A percentile compares a stretch with the other conserved stretches of the same genome.
Conservation (phyloP, 2,329 filamentous ascomycete genomes). For the Macrophomina phaseolina region DNA sequence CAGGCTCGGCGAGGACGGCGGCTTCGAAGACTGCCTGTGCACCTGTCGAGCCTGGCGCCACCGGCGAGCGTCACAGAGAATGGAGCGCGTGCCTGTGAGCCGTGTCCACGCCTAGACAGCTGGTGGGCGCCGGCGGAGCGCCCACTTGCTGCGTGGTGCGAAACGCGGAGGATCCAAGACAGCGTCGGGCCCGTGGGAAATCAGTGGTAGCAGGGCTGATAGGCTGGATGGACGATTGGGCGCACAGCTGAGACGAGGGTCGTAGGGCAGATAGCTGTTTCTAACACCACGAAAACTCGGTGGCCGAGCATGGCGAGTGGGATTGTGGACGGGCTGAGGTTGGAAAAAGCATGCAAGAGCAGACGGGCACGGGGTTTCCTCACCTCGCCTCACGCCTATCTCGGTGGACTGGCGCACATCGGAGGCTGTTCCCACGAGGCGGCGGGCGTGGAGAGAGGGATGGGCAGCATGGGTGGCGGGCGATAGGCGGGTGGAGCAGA, state of each 20-base stretch:
- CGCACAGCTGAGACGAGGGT: background rate
- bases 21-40: background rate
- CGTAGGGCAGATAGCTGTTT: background rate
- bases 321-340: slow-evolving; percentile 7
- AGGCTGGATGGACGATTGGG: background rate
- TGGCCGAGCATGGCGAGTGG: background rate
- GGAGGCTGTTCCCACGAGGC: slow-evolving; percentile 12
- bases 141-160: background rate
- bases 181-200: background rate
- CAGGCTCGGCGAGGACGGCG: slow-evolving; percentile 11
- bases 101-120: background rate
- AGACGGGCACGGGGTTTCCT: background rate
- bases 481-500: slow-evolving; percentile 17
- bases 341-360: background rate
- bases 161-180: slow-evolving; percentile 9
- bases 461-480: slow-evolving; percentile 6
- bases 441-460: slow-evolving; percentile 15
- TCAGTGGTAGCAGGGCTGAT: background rate
- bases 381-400: slow-evolving; percentile 17
- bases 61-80: background rate
- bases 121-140: slow-evolving; percentile 8
- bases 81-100: background rate
- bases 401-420: background rate
- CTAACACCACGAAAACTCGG: background rate
- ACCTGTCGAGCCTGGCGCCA: slow-evolving; percentile 12